Conservation (phyloP, 495 filamentous ascomycete species). For the Neurospora sp. region DNA sequence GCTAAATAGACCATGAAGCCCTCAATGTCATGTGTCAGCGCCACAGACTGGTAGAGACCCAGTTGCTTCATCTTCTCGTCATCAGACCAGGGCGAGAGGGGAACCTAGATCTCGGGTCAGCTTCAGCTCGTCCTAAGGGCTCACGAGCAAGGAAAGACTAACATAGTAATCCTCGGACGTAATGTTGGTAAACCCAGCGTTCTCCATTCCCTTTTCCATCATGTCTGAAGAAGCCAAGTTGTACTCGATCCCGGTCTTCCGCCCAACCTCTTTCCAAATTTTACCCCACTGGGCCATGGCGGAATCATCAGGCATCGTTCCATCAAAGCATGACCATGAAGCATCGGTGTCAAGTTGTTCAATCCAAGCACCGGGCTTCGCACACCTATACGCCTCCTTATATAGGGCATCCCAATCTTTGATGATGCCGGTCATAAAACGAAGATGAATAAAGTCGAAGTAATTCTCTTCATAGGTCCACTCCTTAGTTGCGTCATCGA, state of each 20-base stretch:
- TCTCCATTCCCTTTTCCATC: not conserved
- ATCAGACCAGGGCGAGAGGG: not conserved
- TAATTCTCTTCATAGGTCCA: slow-evolving; percentile 34
- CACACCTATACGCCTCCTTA: slow-evolving; percentile 17
- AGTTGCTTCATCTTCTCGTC: not conserved
- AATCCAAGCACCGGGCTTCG: slow-evolving; percentile 29
- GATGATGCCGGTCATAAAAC: slow-evolving; percentile 35
- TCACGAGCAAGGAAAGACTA: not conserved
- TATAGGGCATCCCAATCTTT: slow-evolving; percentile 36
- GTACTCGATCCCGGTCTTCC: not conserved
- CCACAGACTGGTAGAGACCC: not conserved
- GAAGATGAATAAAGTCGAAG: slow-evolving; percentile 48
- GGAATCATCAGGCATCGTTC: not conserved
- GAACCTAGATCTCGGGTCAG: not conserved
- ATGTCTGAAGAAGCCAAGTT: not conserved
- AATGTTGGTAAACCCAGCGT: not conserved
- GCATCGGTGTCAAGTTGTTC: slow-evolving; percentile 8
- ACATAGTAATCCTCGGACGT: not conserved
- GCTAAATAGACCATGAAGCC: not conserved
- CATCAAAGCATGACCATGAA: not conserved
- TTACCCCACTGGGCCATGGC: not conserved
- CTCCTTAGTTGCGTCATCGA: slow-evolving; percentile 39
- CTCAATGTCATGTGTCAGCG: not conserved
- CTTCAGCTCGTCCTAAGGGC: not conserved
- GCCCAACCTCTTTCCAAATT: not conserved